These are phyloP conservation scores for Magnaporthales sp. DNA, from an alignment of 2,329 filamentous ascomycete species.

Conservation along the genomic window DNA sequence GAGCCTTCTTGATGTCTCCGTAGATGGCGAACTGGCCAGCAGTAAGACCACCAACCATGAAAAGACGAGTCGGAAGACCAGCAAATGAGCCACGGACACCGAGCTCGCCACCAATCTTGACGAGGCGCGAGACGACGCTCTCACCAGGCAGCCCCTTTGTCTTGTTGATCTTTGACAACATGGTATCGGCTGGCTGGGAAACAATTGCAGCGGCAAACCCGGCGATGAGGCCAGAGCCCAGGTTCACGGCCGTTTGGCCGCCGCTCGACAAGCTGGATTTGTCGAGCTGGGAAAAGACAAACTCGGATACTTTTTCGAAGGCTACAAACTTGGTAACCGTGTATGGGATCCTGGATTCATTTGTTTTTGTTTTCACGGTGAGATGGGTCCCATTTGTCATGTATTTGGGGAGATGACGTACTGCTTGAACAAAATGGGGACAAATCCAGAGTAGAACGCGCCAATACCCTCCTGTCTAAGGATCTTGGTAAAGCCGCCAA, in stretches of 20 bases:
- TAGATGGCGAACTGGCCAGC: constrained; percentile 81
- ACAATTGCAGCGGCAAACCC: constrained; percentile 75
- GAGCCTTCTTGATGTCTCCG: constrained; percentile 57
- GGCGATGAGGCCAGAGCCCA: constrained; percentile 29
- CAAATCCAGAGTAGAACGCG: constrained; percentile 78
- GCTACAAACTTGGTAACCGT: constrained; percentile 87
- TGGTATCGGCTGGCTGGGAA: constrained; percentile 78
- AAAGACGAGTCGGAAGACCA: constrained; percentile 62
- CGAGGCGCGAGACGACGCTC: constrained; percentile 62
- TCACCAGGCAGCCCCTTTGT: constrained; percentile 72
- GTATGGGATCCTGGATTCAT: constrained; percentile 60
- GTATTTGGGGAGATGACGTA: constrained; percentile 26
- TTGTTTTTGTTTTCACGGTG: neutral
- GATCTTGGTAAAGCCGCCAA: constrained; percentile 68
- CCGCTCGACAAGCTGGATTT: constrained; percentile 55
- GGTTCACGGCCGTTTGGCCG: constrained; percentile 66
- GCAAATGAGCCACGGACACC: constrained; percentile 45
- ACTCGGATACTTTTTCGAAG: constrained; percentile 71
- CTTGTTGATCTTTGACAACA: constrained; percentile 89
- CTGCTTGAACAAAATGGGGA: constrained; percentile 71
- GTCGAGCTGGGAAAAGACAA: constrained; percentile 54
- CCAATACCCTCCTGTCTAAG: constrained; percentile 63
- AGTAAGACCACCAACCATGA: constrained; percentile 54
- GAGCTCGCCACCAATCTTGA: constrained; percentile 76
- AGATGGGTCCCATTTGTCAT: neutral